Conservation (phyloP, 495 filamentous ascomycete genomes). For the Podospora pseudopauciseta region DNA sequence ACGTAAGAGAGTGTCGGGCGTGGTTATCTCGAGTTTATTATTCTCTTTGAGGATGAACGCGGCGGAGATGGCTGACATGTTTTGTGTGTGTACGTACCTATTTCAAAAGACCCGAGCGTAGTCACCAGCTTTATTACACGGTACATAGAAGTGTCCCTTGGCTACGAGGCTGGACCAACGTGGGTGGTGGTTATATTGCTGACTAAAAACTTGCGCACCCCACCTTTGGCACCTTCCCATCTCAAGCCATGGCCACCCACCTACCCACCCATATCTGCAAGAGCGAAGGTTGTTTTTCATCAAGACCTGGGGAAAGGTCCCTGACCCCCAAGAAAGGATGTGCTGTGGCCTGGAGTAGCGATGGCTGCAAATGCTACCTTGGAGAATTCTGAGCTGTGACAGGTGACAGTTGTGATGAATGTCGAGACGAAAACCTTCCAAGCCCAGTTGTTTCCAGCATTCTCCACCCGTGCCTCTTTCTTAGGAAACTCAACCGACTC, state of each 20-base stretch:
- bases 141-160: neutral
- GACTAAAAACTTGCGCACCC: neutral
- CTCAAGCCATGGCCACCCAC: neutral
- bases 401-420: neutral
- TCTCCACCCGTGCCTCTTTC: constrained; percentile 14
- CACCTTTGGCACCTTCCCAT: neutral
- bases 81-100: neutral
- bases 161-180: neutral
- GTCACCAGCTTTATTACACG: neutral
- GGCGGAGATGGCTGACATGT: neutral
- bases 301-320: neutral
- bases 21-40: neutral
- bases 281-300: neutral
- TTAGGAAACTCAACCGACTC: neutral
- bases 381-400: neutral
- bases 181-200: neutral
- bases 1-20: neutral
- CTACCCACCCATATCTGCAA: neutral
- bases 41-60: neutral
- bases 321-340: neutral
- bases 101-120: neutral
- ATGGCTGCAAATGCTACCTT: neutral
- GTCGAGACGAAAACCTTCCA: no score
- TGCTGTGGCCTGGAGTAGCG: neutral
- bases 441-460: neutral